A percentile compares a stretch with the other conserved stretches of the same genome.
Evolutionary conservation across 345 rosid species (phyloP).

Genomic region (Syzygium aqueum): DNA sequence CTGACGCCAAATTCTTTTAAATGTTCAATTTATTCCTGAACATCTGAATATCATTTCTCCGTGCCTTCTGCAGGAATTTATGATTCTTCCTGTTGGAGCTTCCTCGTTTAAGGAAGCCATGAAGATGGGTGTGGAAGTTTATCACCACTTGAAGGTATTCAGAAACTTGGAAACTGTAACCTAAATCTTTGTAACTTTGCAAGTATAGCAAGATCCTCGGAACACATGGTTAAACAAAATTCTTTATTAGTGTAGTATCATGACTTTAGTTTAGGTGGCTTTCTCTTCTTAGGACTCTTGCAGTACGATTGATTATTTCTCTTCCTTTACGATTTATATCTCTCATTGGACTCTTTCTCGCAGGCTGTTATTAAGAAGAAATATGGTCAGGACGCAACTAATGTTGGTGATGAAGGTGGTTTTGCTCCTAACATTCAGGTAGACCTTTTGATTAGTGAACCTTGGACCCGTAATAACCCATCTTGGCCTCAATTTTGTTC

Average conservation of each 20-base stretch:
- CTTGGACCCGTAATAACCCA: neutral
- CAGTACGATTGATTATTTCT: neutral
- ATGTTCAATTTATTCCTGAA: neutral
- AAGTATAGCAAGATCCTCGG: neutral
- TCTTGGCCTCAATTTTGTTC: neutral
- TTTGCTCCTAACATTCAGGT: conserved; percentile 98
- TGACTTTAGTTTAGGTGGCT: neutral
- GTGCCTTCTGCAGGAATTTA: conserved; percentile 38
- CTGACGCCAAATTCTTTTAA: neutral
- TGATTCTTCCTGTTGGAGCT: conserved; percentile 65
- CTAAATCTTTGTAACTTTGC: neutral
- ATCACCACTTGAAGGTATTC: conserved; percentile 26
- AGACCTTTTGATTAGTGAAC: neutral
- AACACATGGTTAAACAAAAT: neutral
- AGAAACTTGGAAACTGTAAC: neutral
- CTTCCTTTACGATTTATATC: neutral
- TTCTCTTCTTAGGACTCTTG: neutral
- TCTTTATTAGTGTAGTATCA: neutral
- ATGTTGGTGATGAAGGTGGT: conserved; percentile 99
- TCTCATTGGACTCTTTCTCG: too few species aligned
- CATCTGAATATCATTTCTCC: neutral
- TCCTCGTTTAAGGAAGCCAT: conserved; percentile 66
- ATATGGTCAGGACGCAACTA: conserved; percentile 98
- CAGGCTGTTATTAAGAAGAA: conserved; percentile 79
- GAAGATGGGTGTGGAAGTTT: conserved; percentile 75